Evolutionary conservation across 345 rosid species (phyloP).

Genomic region (Eucalyptus brandiana): DNA sequence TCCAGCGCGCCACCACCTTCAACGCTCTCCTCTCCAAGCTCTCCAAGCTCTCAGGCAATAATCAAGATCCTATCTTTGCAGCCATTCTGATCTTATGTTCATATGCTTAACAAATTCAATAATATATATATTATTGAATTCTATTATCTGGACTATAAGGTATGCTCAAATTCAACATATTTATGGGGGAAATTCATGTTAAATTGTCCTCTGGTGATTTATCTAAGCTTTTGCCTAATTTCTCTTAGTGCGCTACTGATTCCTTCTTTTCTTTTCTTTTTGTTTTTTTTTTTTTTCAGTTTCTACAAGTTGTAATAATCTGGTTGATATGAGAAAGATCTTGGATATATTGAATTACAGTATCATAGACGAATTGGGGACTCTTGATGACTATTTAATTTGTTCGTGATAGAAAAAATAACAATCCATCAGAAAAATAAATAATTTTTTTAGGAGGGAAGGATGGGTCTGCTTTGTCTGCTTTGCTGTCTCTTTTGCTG

Average conservation of each 20-base stretch:
- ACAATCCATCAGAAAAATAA: background rate
- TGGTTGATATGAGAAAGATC: background rate
- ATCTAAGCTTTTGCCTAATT: background rate
- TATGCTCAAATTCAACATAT: background rate
- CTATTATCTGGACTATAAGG: background rate
- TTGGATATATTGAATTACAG: background rate
- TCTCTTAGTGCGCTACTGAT: background rate
- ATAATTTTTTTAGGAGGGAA: background rate
- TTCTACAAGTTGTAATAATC: background rate
- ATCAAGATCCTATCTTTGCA: background rate
- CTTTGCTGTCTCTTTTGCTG: background rate
- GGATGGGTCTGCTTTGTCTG: background rate
- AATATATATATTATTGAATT: background rate
- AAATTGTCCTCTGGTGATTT: background rate
- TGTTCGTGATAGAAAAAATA: background rate
- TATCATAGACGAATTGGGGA: background rate
- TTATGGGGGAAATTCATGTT: background rate
- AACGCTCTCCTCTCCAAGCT: slow-evolving; percentile 55
- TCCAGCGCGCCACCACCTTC: slow-evolving; percentile 57
- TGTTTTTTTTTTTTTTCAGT: background rate
- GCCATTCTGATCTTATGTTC: background rate
- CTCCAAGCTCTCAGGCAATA: slow-evolving; percentile 63
- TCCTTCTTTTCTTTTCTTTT: background rate
- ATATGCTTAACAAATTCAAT: background rate
- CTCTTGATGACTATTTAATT: background rate